A percentile compares a stretch with the other conserved stretches of the same genome.
These are phyloP conservation scores for Morella rubra DNA, from an alignment of 306 rosid genomes.

Conservation along the genomic window DNA sequence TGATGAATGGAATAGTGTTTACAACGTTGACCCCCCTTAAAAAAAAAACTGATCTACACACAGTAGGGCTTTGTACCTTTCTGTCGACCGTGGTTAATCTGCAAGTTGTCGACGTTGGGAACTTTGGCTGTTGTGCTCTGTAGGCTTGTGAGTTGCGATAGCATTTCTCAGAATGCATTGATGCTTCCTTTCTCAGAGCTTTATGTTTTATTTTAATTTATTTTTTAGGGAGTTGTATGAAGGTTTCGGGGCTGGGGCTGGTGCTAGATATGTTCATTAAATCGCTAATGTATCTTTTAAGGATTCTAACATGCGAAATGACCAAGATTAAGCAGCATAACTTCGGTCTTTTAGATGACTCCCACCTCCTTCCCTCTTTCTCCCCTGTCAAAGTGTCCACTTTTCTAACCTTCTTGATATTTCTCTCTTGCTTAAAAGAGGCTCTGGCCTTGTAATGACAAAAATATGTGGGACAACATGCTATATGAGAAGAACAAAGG, in stretches of 20 bases:
- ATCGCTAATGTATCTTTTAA: neutral
- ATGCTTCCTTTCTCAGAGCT: constrained; percentile 1
- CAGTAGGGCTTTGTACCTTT: neutral
- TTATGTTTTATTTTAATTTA: neutral
- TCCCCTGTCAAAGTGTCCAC: neutral
- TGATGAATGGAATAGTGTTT: no score
- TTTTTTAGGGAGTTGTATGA: neutral
- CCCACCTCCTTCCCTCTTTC: neutral
- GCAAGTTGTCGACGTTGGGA: neutral
- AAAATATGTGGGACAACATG: neutral
- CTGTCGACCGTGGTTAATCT: neutral
- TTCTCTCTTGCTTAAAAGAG: neutral
- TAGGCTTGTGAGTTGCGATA: neutral
- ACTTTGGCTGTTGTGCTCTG: neutral
- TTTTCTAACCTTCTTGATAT: neutral
- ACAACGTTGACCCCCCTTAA: no score
- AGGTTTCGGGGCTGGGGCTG: neutral
- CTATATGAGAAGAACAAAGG: neutral
- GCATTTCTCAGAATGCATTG: neutral
- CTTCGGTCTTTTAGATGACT: neutral
- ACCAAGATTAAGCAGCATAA: neutral
- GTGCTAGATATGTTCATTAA: neutral
- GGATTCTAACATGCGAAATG: neutral
- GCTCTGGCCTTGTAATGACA: neutral
- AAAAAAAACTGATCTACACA: no score